Conservation (phyloP, 2,329 filamentous ascomycete genomes). For the Metarhizium guizhouense region DNA sequence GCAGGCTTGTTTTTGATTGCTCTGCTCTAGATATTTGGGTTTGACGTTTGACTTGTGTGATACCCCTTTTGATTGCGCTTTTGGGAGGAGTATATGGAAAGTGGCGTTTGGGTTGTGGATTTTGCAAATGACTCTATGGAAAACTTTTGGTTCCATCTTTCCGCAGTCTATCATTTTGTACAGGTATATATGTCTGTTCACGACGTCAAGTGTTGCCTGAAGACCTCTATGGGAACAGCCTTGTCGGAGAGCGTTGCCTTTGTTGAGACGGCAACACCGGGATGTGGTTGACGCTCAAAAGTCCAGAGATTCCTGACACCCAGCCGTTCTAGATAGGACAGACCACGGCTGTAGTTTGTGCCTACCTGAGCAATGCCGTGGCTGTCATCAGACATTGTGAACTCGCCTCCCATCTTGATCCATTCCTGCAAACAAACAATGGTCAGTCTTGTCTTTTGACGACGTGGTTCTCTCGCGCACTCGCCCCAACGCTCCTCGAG, state of each 20-base stretch:
- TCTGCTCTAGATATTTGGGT: constrained; percentile 1
- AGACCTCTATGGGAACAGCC: constrained; percentile 31
- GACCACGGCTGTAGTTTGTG: constrained; percentile 66
- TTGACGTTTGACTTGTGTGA: constrained; percentile 10
- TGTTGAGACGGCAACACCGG: constrained; percentile 16
- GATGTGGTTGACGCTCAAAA: constrained; percentile 29
- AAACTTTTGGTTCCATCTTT: constrained; percentile 15
- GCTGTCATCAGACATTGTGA: constrained; percentile 92
- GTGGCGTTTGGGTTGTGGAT: not conserved
- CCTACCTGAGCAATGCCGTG: constrained; percentile 81
- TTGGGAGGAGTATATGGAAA: not conserved
- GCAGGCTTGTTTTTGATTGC: not conserved
- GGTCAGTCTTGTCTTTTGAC: not conserved
- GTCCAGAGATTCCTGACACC: constrained; percentile 57
- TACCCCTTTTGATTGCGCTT: constrained; percentile 12
- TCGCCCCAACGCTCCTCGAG: too few species aligned
- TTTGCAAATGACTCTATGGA: not conserved
- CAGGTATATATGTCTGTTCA: not conserved
- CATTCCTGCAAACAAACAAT: constrained; percentile 48
- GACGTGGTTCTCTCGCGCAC: too few species aligned
- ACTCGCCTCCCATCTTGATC: constrained; percentile 62
- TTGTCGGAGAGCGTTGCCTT: constrained; percentile 32
- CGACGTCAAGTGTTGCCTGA: constrained; percentile 22
- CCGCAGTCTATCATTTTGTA: constrained; percentile 6
- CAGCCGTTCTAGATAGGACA: constrained; percentile 60